A percentile compares a stretch with the other conserved stretches of the same genome.
phyloP scores from a whole-genome alignment of 228 moss, liverwort and hornwort species.

The Sphagnum magellanicum region DNA sequence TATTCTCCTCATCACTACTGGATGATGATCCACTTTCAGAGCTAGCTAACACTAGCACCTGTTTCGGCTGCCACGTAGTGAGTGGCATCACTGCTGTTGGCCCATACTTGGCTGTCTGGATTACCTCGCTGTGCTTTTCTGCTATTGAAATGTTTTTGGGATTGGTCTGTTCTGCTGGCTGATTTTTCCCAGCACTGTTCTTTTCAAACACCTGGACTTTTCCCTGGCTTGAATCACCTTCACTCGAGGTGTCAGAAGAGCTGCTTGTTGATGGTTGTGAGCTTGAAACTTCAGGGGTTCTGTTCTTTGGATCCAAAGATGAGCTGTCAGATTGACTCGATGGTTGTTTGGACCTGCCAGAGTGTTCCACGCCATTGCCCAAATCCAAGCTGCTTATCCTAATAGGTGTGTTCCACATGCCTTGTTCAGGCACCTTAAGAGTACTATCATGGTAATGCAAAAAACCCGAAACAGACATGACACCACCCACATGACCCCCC shows the following conservation, averaged over 20 bases:
- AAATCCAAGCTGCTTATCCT: too few relatives aligned
- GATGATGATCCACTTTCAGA: conserved; percentile 35
- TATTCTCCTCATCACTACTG: conserved; percentile 37
- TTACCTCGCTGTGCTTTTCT: conserved; percentile 4
- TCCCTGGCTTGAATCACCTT: not conserved
- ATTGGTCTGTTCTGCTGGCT: conserved; percentile 19
- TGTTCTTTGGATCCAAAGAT: not conserved
- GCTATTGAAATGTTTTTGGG: conserved; percentile 9
- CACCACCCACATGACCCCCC: too few relatives aligned
- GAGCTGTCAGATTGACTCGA: conserved; percentile 11
- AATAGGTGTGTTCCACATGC: too few relatives aligned
- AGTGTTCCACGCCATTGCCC: not conserved
- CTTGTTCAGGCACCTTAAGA: too few relatives aligned
- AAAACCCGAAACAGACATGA: too few relatives aligned
- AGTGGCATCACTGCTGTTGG: not conserved
- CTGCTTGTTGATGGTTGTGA: not conserved
- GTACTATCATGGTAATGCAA: too few relatives aligned
- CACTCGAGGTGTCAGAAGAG: not conserved
- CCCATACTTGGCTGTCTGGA: conserved; percentile 4
- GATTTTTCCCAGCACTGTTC: conserved; percentile 5
- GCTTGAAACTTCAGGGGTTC: not conserved
- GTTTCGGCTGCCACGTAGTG: conserved; percentile 26
- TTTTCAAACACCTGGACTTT: not conserved
- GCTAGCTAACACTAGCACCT: conserved; percentile 19
- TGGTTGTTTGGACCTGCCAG: conserved; percentile 6